A percentile compares a stretch with the other conserved stretches of the same genome.
Evolutionary conservation across 176 grass and related monocot species (phyloP).

Genomic region (Aegilops longissima): DNA sequence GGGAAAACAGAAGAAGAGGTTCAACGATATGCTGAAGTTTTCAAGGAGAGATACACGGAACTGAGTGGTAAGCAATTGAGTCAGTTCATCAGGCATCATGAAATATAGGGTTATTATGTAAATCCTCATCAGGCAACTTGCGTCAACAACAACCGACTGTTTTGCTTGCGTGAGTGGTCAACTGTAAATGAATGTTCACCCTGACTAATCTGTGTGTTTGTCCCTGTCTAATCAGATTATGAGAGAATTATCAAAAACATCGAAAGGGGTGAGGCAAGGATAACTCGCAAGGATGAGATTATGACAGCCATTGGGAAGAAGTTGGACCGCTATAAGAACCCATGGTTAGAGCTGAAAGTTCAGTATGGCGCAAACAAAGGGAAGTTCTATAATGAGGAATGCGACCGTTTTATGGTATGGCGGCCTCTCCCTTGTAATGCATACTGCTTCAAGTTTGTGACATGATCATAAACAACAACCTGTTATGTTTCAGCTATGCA

Average conservation of each 20-base stretch:
- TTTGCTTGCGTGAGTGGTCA: background rate
- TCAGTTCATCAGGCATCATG: background rate
- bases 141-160: background rate
- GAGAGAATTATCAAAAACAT: constrained; percentile 99
- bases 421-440: background rate
- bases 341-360: constrained; percentile 96
- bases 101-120: background rate
- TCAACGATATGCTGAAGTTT: constrained; percentile 81
- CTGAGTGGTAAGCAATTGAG: constrained; percentile 63
- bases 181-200: background rate
- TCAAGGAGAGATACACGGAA: constrained; percentile 92
- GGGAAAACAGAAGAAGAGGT: constrained; percentile 98
- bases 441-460: background rate
- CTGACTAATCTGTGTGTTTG: constrained; percentile 9
- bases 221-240: constrained; percentile 57
- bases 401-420: constrained; percentile 97
- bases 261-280: constrained; percentile 95
- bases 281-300: constrained; percentile 93
- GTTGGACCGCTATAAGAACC: constrained; percentile 95
- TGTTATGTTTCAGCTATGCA: constrained; percentile 80
- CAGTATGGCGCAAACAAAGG: constrained; percentile 98
- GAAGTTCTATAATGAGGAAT: constrained; percentile 99
- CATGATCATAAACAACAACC: constrained; percentile 33
- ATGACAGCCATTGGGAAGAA: constrained; percentile 95
- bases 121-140: background rate